Evolutionary conservation across 805 yeast genomes (phyloP), one percentile per base, ranked within the genome.

Genomic region (Candida dendrica): DNA sequence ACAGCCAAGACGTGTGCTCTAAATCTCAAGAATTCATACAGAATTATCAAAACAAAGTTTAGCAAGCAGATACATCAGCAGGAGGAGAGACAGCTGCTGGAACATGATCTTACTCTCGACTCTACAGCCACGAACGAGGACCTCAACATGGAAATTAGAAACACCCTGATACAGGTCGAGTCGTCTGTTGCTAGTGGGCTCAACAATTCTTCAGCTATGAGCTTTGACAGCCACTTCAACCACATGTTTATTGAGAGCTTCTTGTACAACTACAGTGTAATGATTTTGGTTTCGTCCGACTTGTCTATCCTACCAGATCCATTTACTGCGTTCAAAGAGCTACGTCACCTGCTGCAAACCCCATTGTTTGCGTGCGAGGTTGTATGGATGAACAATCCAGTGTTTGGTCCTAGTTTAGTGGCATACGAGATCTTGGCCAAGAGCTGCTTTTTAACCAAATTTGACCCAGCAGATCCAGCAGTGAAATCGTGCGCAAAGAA

Each of bases 361-460:
- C 72, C 71, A 13, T 43, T 71, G 4, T 66, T 61, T 45, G 53
- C 59, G 22, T 58, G 66, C 45, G 60, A 57, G 13, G 63, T 61
- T n/a, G 50, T 51, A n/a, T 67, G 71, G 71, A 64, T 66, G 69
- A 67, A 66, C 42, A 65, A 67, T 43, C 72, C 72, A 0, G 61
- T 67, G 1, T 44, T 64, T 9, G 72, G 72, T 2, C 63, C 69
- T 6, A 59, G 69, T 1, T 47, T 56, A 3, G 65, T 58, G 11
- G 48, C 66, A 0, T 66, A 53, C 44, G 69, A 66, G 42, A 37
- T 61, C 5, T 56, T 60, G 9, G 64, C 67, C 3, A 67, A 66
- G 42, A 58, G 63, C 1, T 56, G 64, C 1, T 66, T 62, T 53
- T 46, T 67, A 11, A 50, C 53, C 17, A 31, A 56, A 20, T 47